Evolutionary conservation across 2,329 filamentous ascomycete genomes (phyloP), one percentile per base, ranked within the genome.

Genomic region (Diaporthe amygdali): DNA sequence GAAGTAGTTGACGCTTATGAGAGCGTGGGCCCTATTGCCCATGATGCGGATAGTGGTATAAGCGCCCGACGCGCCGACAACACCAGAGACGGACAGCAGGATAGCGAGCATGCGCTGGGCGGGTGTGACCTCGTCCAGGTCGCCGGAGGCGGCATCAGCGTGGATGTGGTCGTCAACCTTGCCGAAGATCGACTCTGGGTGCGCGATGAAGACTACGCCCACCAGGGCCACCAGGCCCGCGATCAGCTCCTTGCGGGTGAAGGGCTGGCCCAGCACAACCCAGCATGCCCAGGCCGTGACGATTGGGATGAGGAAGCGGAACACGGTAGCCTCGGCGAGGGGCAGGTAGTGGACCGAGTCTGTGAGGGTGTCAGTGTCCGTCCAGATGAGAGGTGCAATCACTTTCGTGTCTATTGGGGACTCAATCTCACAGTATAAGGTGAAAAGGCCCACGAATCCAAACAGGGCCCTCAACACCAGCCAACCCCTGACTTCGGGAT

Each of bases 1-100:
- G 78, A 96, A 95, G 79, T 95, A 96, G 74, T 93, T 95, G 9
- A 96, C 93, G 37, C 88, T 91, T 51, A 96, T 88, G 20, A 96
- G 87, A 0, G 94, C 91, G 78, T 96, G 93, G 0, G 92, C 91
- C 25, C 93, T 86, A 74, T 90, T 89, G 1, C 94, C 93, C 71
- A 96, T 94, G 77, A 93, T 89, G 10, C 93, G 87, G 71, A 96
- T 94, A 0, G 89, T 91, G 0, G 90, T 92, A 76, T 91, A 94
- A 1, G 93, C 93, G 0, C 87, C 86, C 0, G 92, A 90, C 0
- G 91, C 88, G 3, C 91, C 92, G 1, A 94, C 79, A 0, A 95
- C 91, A 0, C 94, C 94, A 0, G 94, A 72, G 66, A 95, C 84
- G 0, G 92, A 90, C 3, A 92, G 85, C 0, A 86, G 81, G 1